Conservation (phyloP, 1,284 basidiomycete species). For the Boletus sp. region DNA sequence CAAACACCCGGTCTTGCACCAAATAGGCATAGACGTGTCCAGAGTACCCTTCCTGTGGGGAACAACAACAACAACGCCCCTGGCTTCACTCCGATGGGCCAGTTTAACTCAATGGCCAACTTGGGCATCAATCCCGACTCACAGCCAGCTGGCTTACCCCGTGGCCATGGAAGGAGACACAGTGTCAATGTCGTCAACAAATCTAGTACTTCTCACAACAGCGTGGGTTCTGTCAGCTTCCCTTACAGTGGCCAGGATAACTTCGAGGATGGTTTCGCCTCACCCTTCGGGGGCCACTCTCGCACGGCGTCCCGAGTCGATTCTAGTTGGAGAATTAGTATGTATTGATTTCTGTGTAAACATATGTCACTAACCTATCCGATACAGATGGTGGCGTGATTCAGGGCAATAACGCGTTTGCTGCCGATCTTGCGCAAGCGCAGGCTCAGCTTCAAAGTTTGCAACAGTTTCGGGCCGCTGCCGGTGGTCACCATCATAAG, state of each 20-base stretch:
- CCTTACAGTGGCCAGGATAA: slow-evolving; percentile 57
- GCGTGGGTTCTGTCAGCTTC: slow-evolving; percentile 55
- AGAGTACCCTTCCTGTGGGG: slow-evolving; percentile 76
- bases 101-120: slow-evolving; percentile 62
- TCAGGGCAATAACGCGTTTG: slow-evolving; percentile 64
- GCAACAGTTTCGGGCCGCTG: slow-evolving; percentile 95
- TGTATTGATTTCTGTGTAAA: slow-evolving; percentile 37
- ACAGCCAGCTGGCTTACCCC: slow-evolving; percentile 66
- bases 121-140: slow-evolving; percentile 67
- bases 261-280: slow-evolving; percentile 76
- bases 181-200: slow-evolving; percentile 93
- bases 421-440: slow-evolving; percentile 89
- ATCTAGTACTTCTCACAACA: slow-evolving; percentile 47
- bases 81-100: slow-evolving; percentile 64
- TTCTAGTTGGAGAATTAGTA: slow-evolving; percentile 88
- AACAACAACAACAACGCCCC: slow-evolving; percentile 47
- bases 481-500: slow-evolving; percentile 94
- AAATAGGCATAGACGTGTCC: slow-evolving; percentile 84
- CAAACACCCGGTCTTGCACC: slow-evolving; percentile 71
- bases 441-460: slow-evolving; percentile 96
- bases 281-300: slow-evolving; percentile 69
- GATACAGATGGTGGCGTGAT: slow-evolving; percentile 71
- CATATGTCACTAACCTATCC: slow-evolving; percentile 15
- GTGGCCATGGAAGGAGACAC: slow-evolving; percentile 90
- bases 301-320: slow-evolving; percentile 78